Base-by-base conservation (phyloP, 495 filamentous ascomycete species). In the Hypomontagnella monticulosa region DNA sequence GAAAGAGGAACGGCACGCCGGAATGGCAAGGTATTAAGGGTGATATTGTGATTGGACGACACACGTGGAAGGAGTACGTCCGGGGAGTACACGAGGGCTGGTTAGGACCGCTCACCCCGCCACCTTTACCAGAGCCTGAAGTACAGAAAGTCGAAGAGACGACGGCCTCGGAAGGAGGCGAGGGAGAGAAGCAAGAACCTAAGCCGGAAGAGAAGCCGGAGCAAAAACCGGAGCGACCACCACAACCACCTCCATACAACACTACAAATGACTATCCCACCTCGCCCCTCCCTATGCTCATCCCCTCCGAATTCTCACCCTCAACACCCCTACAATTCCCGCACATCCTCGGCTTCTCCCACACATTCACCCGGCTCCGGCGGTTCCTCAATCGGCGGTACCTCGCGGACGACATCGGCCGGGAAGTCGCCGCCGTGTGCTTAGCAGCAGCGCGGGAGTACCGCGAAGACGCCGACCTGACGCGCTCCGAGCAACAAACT, bases 21-120 rank as follows among this genome's bases (percentile, higher is more conserved):
- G 87, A 93, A 18, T 93, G 87, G 72, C 82, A 88, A 2, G 93
- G 91, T 9, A 80, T 89, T 1, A 81, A 83, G 60, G 93, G 93
- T 19, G 93, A 97, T 73, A 80, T 99, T 46, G 86, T 98, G 4
- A 87, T 99, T 62, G 95, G 96, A 4, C 83, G 95, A 59, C 89
- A 97, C 72, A 90, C 93, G 7, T 99, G 95, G 95, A 98, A 97
- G 78, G 95, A 99, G 78, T 99, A 97, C 76, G 78, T 98, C 8
- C 85, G 92, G 20, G 95, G 95, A 20, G 67, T 97, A 57, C 95
- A 99, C 63, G 95, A 99, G 71, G 95, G 95, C 51, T 98, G 96
- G 95, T 79, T 99, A 14, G 95, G 95, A 0, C 93, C 95, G 1
- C 78, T 97, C 19, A 67, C 75, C 4, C 57, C 76, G 0, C 79